phyloP scores from a whole-genome alignment of 1,284 basidiomycete genomes.

The Pseudozyma hubeiensis region DNA sequence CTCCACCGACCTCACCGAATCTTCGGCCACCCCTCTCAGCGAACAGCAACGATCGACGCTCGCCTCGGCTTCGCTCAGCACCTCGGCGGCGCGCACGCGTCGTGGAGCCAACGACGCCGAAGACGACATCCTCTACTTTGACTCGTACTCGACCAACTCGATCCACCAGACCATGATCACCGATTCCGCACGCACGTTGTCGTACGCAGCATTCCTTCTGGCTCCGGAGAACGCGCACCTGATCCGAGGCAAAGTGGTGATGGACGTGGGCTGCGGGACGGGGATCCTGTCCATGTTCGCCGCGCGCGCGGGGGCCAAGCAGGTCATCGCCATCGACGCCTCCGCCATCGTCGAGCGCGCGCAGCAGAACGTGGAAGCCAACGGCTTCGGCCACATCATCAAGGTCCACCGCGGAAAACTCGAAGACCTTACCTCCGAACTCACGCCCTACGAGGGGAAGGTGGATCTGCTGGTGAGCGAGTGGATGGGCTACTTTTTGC shows the following conservation, averaged over 20 bases:
- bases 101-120: constrained; percentile 29
- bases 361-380: constrained; percentile 81
- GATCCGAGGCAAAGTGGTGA: constrained; percentile 86
- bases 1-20: constrained; percentile 21
- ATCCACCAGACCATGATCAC: constrained; percentile 75
- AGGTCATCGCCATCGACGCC: constrained; percentile 93
- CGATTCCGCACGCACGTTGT: constrained; percentile 91
- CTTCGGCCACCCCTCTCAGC: constrained; percentile 2
- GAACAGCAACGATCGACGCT: constrained; percentile 14
- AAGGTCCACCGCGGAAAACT: constrained; percentile 86
- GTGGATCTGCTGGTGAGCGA: constrained; percentile 96
- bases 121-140: constrained; percentile 94
- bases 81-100: constrained; percentile 8
- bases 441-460: constrained; percentile 75
- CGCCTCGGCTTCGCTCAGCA: constrained; percentile 12
- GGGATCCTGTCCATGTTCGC: constrained; percentile 90
- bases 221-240: constrained; percentile 78
- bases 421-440: constrained; percentile 79
- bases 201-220: constrained; percentile 91
- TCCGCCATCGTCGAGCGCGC: constrained; percentile 87
- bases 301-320: constrained; percentile 88
- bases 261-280: constrained; percentile 81
- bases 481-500: constrained; percentile 81
- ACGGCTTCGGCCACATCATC: constrained; percentile 81
- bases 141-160: constrained; percentile 90